A percentile compares a stretch with the other conserved stretches of the same genome.
Evolutionary conservation across 352 stramenopile species (phyloP).

Genomic region (Achlya hypogyna): DNA sequence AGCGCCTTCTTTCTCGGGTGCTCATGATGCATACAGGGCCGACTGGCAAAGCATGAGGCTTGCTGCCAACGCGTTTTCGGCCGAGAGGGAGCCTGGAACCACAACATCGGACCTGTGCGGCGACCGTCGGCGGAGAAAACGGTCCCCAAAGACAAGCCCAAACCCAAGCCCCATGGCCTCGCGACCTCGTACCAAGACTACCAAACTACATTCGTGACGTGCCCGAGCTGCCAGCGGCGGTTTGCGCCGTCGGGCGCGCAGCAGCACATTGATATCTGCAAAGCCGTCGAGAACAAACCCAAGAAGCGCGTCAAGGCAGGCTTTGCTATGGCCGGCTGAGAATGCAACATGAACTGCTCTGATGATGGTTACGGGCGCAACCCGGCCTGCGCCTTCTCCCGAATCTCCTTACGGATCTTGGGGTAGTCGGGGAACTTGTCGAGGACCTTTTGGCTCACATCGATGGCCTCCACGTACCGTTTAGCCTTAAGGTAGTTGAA

Average conservation of each 20-base stretch:
- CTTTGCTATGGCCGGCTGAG: constrained; percentile 55
- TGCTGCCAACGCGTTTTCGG: constrained; percentile 75
- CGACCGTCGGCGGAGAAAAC: neutral
- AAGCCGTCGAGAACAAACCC: constrained; percentile 67
- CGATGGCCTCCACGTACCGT: constrained; percentile 83
- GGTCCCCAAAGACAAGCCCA: neutral
- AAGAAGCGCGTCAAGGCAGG: constrained; percentile 64
- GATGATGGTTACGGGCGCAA: constrained; percentile 64
- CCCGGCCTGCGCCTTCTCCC: constrained; percentile 85
- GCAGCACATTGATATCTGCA: constrained; percentile 81
- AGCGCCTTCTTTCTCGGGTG: neutral
- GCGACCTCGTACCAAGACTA: constrained; percentile 66
- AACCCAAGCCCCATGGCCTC: constrained; percentile 28
- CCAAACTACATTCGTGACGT: constrained; percentile 69
- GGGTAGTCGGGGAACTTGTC: constrained; percentile 91
- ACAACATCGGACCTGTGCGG: neutral
- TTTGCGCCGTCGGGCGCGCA: constrained; percentile 74
- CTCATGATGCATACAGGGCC: constrained; percentile 25
- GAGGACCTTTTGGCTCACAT: constrained; percentile 90
- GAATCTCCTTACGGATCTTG: constrained; percentile 91
- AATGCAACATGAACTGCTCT: neutral
- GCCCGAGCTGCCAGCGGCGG: constrained; percentile 65
- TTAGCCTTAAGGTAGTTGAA: constrained; percentile 96
- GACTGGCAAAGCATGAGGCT: constrained; percentile 69
- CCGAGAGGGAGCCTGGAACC: constrained; percentile 56